A percentile compares a stretch with the other conserved stretches of the same genome.
Conservation (phyloP, 768 basidiomycete genomes). For the Hericium erinaceus region DNA sequence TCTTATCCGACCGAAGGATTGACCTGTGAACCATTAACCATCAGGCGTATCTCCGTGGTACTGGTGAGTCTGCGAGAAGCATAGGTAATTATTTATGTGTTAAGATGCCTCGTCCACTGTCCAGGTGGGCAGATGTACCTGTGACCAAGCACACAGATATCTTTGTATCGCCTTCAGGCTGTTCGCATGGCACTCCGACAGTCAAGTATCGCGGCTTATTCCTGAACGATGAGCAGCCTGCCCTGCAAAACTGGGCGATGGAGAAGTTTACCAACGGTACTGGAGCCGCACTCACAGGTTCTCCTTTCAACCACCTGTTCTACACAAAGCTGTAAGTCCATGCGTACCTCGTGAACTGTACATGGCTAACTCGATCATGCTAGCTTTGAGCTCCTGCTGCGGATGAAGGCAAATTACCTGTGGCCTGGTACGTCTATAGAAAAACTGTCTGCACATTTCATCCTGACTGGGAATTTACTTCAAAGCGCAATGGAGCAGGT, state of each 20-base stretch:
- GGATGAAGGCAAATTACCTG: slow-evolving; percentile 60
- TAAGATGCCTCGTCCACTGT: too few species aligned
- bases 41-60: slow-evolving; percentile 63
- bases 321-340: slow-evolving; percentile 41
- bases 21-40: slow-evolving; percentile 19
- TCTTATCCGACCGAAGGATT: not conserved
- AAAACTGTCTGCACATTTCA: not conserved
- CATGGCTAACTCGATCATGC: not conserved
- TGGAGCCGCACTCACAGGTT: slow-evolving; percentile 35
- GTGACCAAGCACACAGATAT: slow-evolving; percentile 39
- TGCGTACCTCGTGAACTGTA: slow-evolving; percentile 3
- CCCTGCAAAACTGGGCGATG: slow-evolving; percentile 60
- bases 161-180: slow-evolving; percentile 31
- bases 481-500: slow-evolving; percentile 28
- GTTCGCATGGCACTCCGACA: slow-evolving; percentile 49
- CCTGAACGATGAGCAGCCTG: slow-evolving; percentile 71
- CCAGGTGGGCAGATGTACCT: slow-evolving; percentile 65
- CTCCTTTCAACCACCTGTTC: slow-evolving; percentile 56
- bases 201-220: slow-evolving; percentile 68
- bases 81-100: too few species aligned
- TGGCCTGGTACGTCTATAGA: slow-evolving; percentile 39
- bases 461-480: not conserved
- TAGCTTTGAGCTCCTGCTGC: slow-evolving; percentile 58
- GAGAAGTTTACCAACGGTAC: slow-evolving; percentile 62
- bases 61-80: slow-evolving; percentile 23